phyloP scores from a whole-genome alignment of 2,329 filamentous ascomycete genomes.

The Penicillium sp. region DNA sequence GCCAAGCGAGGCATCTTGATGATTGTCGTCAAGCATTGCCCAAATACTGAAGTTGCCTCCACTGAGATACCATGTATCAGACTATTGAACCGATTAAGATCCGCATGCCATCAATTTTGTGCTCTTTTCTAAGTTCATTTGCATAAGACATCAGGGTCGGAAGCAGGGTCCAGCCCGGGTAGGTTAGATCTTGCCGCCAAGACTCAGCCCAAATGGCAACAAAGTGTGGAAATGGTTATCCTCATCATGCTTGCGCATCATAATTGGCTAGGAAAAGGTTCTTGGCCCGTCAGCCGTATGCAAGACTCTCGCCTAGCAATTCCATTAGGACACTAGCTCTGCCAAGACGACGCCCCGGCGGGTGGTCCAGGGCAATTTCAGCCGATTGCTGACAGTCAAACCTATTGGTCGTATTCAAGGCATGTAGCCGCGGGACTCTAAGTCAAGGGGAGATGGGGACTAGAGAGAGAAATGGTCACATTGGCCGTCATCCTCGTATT shows the following conservation, averaged over 20 bases:
- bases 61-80: neutral
- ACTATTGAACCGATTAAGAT: neutral
- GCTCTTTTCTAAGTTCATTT: neutral
- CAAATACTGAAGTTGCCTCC: neutral
- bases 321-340: neutral
- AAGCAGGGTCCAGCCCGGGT: neutral
- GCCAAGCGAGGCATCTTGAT: neutral
- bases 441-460: conserved; percentile 1
- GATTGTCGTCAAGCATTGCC: neutral
- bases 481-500: conserved; percentile 12
- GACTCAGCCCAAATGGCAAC: neutral
- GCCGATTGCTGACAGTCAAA: neutral
- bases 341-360: neutral
- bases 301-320: neutral
- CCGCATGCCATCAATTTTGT: neutral
- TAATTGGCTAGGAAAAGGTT: neutral
- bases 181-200: neutral
- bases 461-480: conserved; percentile 10
- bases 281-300: neutral
- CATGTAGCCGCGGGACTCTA: neutral
- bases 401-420: conserved; percentile 9
- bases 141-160: neutral
- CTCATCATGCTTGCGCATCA: neutral
- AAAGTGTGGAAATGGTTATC: neutral
- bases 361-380: conserved; percentile 10